Base-by-base conservation (phyloP, 2,329 filamentous ascomycete genomes). In the Colletotrichum sp. region DNA sequence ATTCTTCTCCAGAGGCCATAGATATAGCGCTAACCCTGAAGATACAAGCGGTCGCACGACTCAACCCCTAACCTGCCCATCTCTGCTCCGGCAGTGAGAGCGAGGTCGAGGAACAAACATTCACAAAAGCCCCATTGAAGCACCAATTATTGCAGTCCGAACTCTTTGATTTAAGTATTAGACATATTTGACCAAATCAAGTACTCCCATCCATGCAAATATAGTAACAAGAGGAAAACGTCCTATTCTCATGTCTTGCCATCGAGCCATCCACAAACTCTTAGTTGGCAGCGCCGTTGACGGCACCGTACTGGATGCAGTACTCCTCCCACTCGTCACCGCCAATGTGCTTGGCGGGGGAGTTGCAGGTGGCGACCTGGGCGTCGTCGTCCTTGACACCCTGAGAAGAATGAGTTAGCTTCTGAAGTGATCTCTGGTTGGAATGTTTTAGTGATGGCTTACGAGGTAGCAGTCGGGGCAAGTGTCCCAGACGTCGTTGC, bases 271-370 rank as follows among this genome's bases (percentile, higher is more conserved):
- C 58, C 58, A 61, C 26, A 34, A 16, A 61, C 58, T 61, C 58
- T 61, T 56, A 67, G 64, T 67, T 67, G n/a, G 64, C 64, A 26
- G 64, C 64, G 32, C 64, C 43, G 64, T 67, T 67, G 48, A 67
- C 21, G 48, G 64, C 64, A 16, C 64, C 64, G 64, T 36, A 67
- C 48, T 67, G 64, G 48, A 67, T 67, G 48, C 64, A 67, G 64
- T 67, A 67, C 48, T 58, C 64, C 32, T 68, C 48, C 64, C 64
- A 67, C 64, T 67, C 64, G 48, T 67, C 64, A 24, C 64, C 64
- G 48, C 64, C 64, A 48, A 67, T 67, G 64, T 67, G 64, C 64
- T 56, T 36, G 48, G n/a, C 48, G 21, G 64, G 48, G 52, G 48
- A 36, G 64, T 67, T 67, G 48, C 64, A 67, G 64, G 64, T 67